phyloP scores from a whole-genome alignment of 169 alveolate genomes.

The Pseudocohnilembus persalinus region DNA sequence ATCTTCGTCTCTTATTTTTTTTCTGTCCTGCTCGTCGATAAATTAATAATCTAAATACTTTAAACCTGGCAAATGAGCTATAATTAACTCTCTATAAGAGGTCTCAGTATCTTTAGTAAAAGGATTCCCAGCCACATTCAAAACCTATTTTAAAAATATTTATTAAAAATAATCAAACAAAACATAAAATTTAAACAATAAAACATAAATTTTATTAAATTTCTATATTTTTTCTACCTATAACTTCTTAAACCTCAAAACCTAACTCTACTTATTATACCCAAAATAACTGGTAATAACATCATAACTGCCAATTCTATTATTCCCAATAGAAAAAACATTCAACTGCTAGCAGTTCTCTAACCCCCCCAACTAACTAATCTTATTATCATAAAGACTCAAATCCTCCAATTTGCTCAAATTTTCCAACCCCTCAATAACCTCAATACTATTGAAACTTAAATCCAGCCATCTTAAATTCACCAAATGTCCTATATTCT shows the following conservation, averaged over 20 bases:
- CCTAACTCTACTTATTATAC: slow-evolving; percentile 22
- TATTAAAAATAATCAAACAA: too few species aligned
- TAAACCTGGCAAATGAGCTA: slow-evolving; percentile 51
- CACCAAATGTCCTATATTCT: slow-evolving; percentile 71
- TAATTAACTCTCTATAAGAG: slow-evolving; percentile 61
- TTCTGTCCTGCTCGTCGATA: slow-evolving; percentile 67
- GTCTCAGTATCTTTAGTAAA: slow-evolving; percentile 58
- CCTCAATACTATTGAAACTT: slow-evolving; percentile 67
- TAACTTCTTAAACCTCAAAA: slow-evolving; percentile 46
- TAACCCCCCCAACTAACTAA: slow-evolving; percentile 57
- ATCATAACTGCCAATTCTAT: slow-evolving; percentile 51
- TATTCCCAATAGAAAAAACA: slow-evolving; percentile 75
- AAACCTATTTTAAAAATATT: too few species aligned
- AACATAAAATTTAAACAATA: too few species aligned
- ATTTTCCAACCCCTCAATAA: slow-evolving; percentile 74
- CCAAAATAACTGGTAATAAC: slow-evolving; percentile 30
- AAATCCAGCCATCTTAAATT: slow-evolving; percentile 82
- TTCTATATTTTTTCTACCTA: too few species aligned
- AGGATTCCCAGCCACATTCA: slow-evolving; percentile 72
- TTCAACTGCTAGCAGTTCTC: slow-evolving; percentile 65
- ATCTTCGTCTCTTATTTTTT: slow-evolving; percentile 49
- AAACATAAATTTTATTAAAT: too few species aligned
- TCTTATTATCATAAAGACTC: slow-evolving; percentile 66
- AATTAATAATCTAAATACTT: slow-evolving; percentile 72
- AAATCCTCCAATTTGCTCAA: slow-evolving; percentile 70